phyloP scores from a whole-genome alignment of 1,139 yeast species.

The Saccharomycopsis phalli region DNA sequence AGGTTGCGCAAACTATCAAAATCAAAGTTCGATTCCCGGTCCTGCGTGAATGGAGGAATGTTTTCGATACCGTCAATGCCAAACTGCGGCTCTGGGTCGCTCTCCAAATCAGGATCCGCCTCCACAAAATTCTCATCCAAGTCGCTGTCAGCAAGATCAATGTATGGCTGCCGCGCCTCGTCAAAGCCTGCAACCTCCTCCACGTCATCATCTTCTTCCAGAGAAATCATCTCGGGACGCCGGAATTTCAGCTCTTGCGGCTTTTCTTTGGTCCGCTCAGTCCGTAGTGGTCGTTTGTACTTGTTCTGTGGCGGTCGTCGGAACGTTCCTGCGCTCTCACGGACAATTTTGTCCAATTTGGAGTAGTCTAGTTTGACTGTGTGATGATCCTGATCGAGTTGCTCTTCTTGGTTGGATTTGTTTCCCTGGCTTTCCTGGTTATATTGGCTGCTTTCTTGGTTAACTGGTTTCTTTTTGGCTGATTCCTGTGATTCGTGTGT shows the following conservation, averaged over 20 bases:
- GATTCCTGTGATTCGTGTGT: neutral
- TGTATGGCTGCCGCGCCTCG: neutral
- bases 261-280: neutral
- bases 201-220: slow-evolving; percentile 2
- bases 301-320: slow-evolving; percentile 1
- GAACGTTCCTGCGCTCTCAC: slow-evolving; percentile 1
- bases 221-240: too few species aligned
- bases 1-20: slow-evolving; percentile 4
- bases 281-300: neutral
- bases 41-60: slow-evolving; percentile 18
- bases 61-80: slow-evolving; percentile 6
- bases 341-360: neutral
- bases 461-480: neutral
- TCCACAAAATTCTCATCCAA: slow-evolving; percentile 15
- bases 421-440: neutral
- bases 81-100: slow-evolving; percentile 2
- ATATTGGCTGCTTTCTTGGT: neutral
- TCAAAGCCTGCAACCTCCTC: slow-evolving; percentile 23
- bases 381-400: too few species aligned
- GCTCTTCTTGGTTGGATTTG: neutral
- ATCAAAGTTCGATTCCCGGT: slow-evolving; percentile 12
- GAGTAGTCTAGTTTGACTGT: slow-evolving; percentile 1
- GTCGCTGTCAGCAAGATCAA: slow-evolving; percentile 3
- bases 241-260: too few species aligned
- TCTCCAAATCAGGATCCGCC: slow-evolving; percentile 16